Evolutionary conservation across 1,284 basidiomycete species (phyloP), one percentile per base, ranked within the genome.

Genomic region (Puccinia horiana): DNA sequence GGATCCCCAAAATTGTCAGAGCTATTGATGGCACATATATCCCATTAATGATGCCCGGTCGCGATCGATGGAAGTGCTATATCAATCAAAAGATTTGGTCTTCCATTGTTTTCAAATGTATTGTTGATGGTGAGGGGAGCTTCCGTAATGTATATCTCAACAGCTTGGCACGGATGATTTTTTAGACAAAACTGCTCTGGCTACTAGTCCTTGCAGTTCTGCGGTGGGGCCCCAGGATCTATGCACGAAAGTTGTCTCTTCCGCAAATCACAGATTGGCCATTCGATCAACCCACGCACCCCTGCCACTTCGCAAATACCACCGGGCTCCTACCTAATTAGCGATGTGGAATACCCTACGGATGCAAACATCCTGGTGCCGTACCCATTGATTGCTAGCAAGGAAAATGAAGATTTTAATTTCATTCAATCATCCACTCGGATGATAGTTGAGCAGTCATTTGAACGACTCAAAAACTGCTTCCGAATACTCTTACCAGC

Each of bases 11-110:
- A 8, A 23, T 58, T 9, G 29, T 58, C n/a, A 23, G 56, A n/a
- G 56, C 56, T 6, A 58, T 58, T 58, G 61, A 63, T 63, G 61
- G 61, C 9, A 63, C 61, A 9, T 26, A 63, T 26, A 63, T 63
- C 11, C 29, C 26, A 11, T 11, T 63, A 16, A 6, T 26, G 9
- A 32, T 16, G n/a, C 61, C 61, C 5, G 26, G 14, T 4, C 4
- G n/a, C 14, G 61, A 63, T 26, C 9, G 35, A 37, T 63, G 61
- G 61, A 32, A 63, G 11, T 6, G 61, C 61, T 63, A 63, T n/a
- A 63, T 63, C 35, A 37, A 63, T 63, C 9, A n/a, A n/a, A n/a
- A 20, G 56, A 58, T 47, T 47, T 47, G 44, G n/a, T n/a, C n/a
- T n/a, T n/a, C n/a, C n/a, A n/a, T n/a, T n/a, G n/a, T n/a, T n/a